Evolutionary conservation across 2,329 filamentous ascomycete genomes (phyloP), one percentile per base, ranked within the genome.

Genomic region (Zymoseptoria crescenta): DNA sequence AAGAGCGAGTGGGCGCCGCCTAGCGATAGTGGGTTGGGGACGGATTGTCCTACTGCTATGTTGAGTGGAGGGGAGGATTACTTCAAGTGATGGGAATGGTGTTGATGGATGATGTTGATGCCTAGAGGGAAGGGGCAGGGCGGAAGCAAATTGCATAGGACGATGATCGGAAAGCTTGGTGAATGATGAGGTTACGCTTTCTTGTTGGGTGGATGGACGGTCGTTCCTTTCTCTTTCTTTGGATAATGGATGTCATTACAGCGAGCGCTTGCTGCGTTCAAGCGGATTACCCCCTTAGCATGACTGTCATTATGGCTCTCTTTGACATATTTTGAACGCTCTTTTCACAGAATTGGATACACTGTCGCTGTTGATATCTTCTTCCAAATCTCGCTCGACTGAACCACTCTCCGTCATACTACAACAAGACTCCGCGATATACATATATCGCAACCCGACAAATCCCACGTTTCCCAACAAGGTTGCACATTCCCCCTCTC

Each of bases 1-100:
- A 62, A 66, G 60, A 52, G 60, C 4, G 58, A 57, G 10, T 74
- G 66, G 55, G 69, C 70, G 30, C 71, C 71, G 20, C 71, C 72
- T 4, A 74, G 71, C 56, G 73, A 74, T 66, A 74, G 72, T 69
- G 73, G 72, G n/a, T 62, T 74, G 41, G 73, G 73, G 27, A 73
- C 72, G 29, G 72, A 74, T 56, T 66, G 73, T 62, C 73, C 72
- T 30, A 74, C 72, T 35, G 70, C 68, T 20, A 64, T 57, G 28
- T 62, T 59, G 58, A 60, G 61, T 50, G 60, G 59, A 30, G 58
- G 54, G 8, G 62, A 65, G 50, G 65, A 61, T 21, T 64, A 66
- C 55, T 68, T 63, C 52, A 60, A 61, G 58, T 59, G 56, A 55
- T 51, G 8, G 30, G 28, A 10, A 24, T 9, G 45, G 49, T n/a